Conservation (phyloP, 495 filamentous ascomycete genomes). For the Geoglossum glabrum region DNA sequence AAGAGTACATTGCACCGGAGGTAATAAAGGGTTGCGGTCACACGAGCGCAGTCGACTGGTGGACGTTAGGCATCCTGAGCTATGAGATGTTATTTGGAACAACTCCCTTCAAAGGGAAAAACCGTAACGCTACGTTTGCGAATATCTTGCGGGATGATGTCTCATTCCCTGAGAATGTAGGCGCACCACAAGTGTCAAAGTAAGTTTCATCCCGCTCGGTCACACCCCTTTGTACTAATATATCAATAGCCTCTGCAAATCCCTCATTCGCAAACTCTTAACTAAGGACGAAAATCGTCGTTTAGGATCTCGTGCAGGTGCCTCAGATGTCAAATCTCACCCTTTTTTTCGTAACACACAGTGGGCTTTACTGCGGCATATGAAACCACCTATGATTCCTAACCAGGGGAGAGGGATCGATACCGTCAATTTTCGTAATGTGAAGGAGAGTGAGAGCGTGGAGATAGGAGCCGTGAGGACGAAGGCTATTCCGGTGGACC, state of each 20-base stretch:
- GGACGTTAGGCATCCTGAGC: constrained; percentile 90
- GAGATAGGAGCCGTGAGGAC: constrained; percentile 57
- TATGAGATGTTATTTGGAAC: constrained; percentile 99
- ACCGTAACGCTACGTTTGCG: constrained; percentile 90
- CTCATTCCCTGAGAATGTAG: constrained; percentile 74
- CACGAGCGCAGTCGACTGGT: constrained; percentile 97
- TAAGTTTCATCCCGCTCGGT: constrained; percentile 27
- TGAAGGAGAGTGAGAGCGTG: constrained; percentile 91
- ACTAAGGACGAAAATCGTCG: constrained; percentile 96
- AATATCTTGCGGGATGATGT: constrained; percentile 94
- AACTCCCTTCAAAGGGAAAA: constrained; percentile 98
- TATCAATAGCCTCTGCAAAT: constrained; percentile 68
- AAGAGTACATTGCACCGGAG: constrained; percentile 96
- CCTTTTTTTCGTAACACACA: constrained; percentile 91
- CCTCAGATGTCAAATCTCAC: constrained; percentile 90
- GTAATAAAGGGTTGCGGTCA: constrained; percentile 98
- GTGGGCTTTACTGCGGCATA: constrained; percentile 91
- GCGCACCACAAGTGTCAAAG: constrained; percentile 74
- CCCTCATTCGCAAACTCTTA: constrained; percentile 82
- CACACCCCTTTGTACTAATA: not conserved
- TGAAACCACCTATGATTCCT: constrained; percentile 96
- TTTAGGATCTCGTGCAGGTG: constrained; percentile 82
- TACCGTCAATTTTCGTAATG: constrained; percentile 89
- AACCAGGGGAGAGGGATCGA: constrained; percentile 82
- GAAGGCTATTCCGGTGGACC: constrained; percentile 70